phyloP scores from a whole-genome alignment of 2,329 filamentous ascomycete genomes.

The Coleophoma eucalyptorum region DNA sequence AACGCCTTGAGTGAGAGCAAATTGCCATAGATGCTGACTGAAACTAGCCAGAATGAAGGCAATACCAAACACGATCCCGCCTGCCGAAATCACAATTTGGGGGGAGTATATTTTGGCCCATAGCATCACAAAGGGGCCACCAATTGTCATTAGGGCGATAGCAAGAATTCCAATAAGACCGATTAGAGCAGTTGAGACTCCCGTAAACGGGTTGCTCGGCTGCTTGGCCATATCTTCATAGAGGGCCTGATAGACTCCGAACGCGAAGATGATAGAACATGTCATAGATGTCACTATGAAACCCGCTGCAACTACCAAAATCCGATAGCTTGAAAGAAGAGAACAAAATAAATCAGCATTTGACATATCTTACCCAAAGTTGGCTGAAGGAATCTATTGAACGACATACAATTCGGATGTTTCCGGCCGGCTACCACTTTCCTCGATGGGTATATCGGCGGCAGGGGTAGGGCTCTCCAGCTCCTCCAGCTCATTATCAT shows the following conservation, averaged over 20 bases:
- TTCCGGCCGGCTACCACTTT: no score
- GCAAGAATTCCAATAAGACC: constrained; percentile 34
- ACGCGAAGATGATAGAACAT: no score
- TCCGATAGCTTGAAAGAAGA: no score
- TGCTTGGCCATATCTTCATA: constrained; percentile 31
- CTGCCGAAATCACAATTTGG: constrained; percentile 22
- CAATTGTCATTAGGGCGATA: constrained; percentile 31
- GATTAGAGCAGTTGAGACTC: constrained; percentile 31
- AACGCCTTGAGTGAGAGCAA: constrained; percentile 28
- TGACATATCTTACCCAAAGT: no score
- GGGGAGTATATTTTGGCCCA: constrained; percentile 31
- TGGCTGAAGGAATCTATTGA: no score
- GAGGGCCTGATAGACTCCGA: constrained; percentile 35
- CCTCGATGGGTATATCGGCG: no score
- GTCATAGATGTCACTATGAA: no score
- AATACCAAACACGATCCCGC: constrained; percentile 29
- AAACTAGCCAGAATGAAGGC: constrained; percentile 29
- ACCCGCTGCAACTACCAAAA: no score
- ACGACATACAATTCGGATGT: no score
- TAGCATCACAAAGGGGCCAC: constrained; percentile 28
- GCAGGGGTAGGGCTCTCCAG: no score
- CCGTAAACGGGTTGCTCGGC: constrained; percentile 32
- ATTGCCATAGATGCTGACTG: constrained; percentile 23
- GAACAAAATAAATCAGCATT: no score
- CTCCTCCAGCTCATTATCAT: no score